Evolutionary conservation across 1,139 yeast genomes (phyloP).

Genomic region (Yamadazyma oceani): DNA sequence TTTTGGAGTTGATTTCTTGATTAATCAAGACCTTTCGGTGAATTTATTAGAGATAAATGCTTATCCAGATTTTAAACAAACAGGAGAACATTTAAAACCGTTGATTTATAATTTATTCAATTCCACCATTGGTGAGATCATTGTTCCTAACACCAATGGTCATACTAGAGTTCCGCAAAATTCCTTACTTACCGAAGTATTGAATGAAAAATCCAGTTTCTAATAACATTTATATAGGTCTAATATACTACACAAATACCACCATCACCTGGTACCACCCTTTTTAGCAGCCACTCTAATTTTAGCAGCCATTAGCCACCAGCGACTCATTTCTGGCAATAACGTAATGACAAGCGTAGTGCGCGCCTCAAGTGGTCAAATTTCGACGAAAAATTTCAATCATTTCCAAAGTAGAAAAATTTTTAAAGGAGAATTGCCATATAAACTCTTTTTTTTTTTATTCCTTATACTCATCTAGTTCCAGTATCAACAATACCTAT

Average conservation of each 20-base stretch:
- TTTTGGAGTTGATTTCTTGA: conserved; percentile 85
- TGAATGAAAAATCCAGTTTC: conserved; percentile 1
- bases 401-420: conserved; percentile 3
- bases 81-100: conserved; percentile 71
- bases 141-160: conserved; percentile 8
- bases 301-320: too few species aligned
- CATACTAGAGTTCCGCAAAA: conserved; percentile 8
- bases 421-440: too few species aligned
- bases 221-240: too few species aligned
- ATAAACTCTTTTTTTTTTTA: too few species aligned
- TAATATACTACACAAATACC: too few species aligned
- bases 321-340: too few species aligned
- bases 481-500: too few species aligned
- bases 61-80: conserved; percentile 95
- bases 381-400: conserved; percentile 6
- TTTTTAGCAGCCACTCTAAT: too few species aligned
- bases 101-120: conserved; percentile 63
- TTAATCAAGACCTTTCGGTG: conserved; percentile 55
- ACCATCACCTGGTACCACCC: too few species aligned
- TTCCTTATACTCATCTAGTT: too few species aligned
- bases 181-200: conserved; percentile 10
- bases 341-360: too few species aligned
- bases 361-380: conserved; percentile 3
- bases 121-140: conserved; percentile 32
- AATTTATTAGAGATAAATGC: conserved; percentile 82